phyloP scores from a whole-genome alignment of 768 basidiomycete genomes.

The Pulveroboletus sp. region DNA sequence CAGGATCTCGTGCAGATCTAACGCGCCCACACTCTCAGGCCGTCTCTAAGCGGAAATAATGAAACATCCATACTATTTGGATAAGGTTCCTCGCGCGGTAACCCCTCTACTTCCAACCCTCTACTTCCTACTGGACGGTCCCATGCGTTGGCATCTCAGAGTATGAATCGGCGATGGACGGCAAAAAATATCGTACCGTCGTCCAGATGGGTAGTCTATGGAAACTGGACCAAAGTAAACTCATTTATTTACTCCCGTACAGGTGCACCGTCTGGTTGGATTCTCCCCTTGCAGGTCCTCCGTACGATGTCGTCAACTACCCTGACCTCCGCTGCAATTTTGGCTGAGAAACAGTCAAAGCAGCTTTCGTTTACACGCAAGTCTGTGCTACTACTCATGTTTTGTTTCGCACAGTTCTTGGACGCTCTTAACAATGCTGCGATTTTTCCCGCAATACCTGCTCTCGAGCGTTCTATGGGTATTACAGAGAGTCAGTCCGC shows the following conservation, averaged over 20 bases:
- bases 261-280: not conserved
- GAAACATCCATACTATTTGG: not conserved
- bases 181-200: too few relatives aligned
- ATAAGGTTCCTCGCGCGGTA: not conserved
- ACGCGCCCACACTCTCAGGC: not conserved
- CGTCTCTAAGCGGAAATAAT: not conserved
- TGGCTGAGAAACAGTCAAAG: slow-evolving; percentile 1
- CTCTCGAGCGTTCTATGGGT: slow-evolving; percentile 19
- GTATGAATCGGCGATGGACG: not conserved
- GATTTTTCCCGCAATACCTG: slow-evolving; percentile 37
- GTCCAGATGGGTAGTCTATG: not conserved
- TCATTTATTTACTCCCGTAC: too few relatives aligned
- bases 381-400: slow-evolving; percentile 30
- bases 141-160: not conserved
- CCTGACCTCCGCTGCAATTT: not conserved
- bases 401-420: slow-evolving; percentile 41
- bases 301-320: slow-evolving; percentile 10
- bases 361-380: slow-evolving; percentile 24
- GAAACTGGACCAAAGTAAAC: not conserved
- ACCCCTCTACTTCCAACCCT: not conserved
- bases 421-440: slow-evolving; percentile 43
- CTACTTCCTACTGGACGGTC: not conserved
- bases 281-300: not conserved
- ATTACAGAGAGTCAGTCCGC: slow-evolving; percentile 8
- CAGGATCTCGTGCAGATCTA: not conserved